A percentile compares a stretch with the other conserved stretches of the same genome.
Conservation (phyloP, 2,329 filamentous ascomycete species). For the Aureobasidium sp. region DNA sequence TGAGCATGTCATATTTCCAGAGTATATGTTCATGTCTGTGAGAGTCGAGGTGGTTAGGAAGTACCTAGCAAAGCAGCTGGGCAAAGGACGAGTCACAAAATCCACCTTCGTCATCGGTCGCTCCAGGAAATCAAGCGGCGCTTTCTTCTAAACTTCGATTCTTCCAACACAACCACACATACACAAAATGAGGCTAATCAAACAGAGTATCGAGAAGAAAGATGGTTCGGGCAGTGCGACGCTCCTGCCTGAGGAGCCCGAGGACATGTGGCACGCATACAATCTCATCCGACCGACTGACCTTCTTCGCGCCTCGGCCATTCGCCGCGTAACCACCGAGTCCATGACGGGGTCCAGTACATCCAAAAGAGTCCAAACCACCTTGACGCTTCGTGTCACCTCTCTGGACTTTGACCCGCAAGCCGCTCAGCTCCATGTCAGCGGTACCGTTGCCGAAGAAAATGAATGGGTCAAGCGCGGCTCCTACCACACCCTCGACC, state of each 20-base stretch:
- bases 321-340: constrained; percentile 57
- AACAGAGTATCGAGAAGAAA: constrained; percentile 54
- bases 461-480: constrained; percentile 61
- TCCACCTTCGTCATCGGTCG: constrained; percentile 8
- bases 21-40: not conserved
- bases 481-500: constrained; percentile 64
- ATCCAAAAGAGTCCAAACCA: constrained; percentile 57
- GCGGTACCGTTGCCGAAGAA: constrained; percentile 56
- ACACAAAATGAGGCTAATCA: constrained; percentile 56
- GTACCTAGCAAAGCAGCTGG: not conserved
- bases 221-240: constrained; percentile 59
- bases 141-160: not conserved
- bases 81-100: not conserved
- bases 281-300: constrained; percentile 62
- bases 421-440: constrained; percentile 59
- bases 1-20: not conserved
- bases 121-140: not conserved
- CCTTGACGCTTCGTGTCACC: constrained; percentile 57
- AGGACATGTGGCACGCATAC: constrained; percentile 75
- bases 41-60: not conserved
- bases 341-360: constrained; percentile 53
- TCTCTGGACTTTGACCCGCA: constrained; percentile 62
- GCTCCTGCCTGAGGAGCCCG: constrained; percentile 62
- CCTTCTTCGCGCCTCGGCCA: constrained; percentile 55
- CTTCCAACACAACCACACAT: not conserved